Percentiles rank a stretch among this genome's conserved stretches.
Evolutionary conservation across 192 early-diverging fungal genomes (phyloP).

Genomic region (Coemansia sp.): DNA sequence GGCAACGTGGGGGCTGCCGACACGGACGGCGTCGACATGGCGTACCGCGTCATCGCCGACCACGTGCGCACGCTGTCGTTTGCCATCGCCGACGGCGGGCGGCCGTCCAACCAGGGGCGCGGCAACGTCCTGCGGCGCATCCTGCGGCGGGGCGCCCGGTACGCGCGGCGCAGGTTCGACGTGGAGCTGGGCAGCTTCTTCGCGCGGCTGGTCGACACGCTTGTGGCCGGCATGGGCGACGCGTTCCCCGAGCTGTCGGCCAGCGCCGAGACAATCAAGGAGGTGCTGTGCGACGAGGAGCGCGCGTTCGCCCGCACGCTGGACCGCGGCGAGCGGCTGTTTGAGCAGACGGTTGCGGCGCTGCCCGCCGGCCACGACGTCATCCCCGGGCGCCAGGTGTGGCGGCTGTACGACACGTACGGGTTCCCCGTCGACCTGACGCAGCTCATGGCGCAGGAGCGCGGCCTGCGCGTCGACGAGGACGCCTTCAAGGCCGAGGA

Average conservation of each 20-base stretch:
- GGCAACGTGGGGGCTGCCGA: conserved; percentile 90
- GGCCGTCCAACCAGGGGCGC: conserved; percentile 97
- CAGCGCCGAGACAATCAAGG: conserved; percentile 82
- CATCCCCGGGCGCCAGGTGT: conserved; percentile 86
- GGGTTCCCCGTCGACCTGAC: conserved; percentile 99
- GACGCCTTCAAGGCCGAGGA: conserved; percentile 75
- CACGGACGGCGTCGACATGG: conserved; percentile 93
- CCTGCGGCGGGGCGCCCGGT: conserved; percentile 89
- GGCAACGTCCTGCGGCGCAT: conserved; percentile 98
- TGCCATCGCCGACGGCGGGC: conserved; percentile 92
- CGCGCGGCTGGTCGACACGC: conserved; percentile 85
- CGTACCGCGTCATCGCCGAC: conserved; percentile 98
- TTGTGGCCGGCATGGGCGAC: conserved; percentile 87
- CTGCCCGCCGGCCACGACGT: conserved; percentile 51
- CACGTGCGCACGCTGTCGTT: conserved; percentile 95
- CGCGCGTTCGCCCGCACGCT: conserved; percentile 91
- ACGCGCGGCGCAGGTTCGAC: conserved; percentile 88
- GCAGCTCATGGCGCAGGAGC: conserved; percentile 97
- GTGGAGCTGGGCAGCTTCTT: conserved; percentile 92
- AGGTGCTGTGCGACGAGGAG: conserved; percentile 96
- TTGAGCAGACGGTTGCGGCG: conserved; percentile 70
- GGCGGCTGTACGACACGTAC: conserved; percentile 98
- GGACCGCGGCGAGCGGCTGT: conserved; percentile 94
- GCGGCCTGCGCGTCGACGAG: conserved; percentile 81
- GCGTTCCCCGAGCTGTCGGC: conserved; percentile 86